Base-by-base conservation (phyloP, 768 basidiomycete species). In the Collybia sordida region DNA sequence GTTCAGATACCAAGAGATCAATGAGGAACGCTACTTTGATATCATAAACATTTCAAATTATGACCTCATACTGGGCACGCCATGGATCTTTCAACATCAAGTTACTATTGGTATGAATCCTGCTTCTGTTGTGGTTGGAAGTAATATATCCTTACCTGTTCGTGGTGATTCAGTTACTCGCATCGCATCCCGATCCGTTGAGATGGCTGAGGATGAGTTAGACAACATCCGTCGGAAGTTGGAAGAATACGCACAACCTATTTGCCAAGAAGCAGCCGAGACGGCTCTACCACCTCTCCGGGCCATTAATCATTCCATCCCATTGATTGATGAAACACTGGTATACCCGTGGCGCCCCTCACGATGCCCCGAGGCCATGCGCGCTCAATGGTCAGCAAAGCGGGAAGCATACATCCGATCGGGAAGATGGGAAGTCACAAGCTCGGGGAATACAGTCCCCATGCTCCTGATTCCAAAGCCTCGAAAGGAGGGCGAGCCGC, bases 251-350 rank as follows among this genome's bases (percentile, higher is more conserved):
- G 48, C 48, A 35, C 24, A 18, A 8, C 40, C 48, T 8, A 19
- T 49, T 19, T 46, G 45, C 18, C 17, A 34, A 8, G 31, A 46
- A 4, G 45, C 28, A 31, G 4, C 8, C 2, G 12, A 46, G 8
- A 46, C 45, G 6, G 27, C 22, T 15, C 35, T 63, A 36, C 76
- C 78, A 0, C 74, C 72, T 0, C 43, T 74, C 3, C 31, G 68
- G 1, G 70, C 50, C 0, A 70, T 78, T 1, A 78, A 79, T 50
- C 74, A 79, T 48, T 36, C 47, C 0, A 76, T 79, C 1, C 70
- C 68, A 0, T 49, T 79, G 2, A 75, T 75, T 18, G 64, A 1
- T 17, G 68, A 2, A 64, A 27, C 0, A 67, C 71, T 25, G 72
- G 72, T 62, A 1, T 68, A 68, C 25, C 8, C 24, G 18, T 52